Evolutionary conservation across 306 rosid genomes (phyloP), one percentile per base, ranked within the genome.

Genomic region (Glycine soja): DNA sequence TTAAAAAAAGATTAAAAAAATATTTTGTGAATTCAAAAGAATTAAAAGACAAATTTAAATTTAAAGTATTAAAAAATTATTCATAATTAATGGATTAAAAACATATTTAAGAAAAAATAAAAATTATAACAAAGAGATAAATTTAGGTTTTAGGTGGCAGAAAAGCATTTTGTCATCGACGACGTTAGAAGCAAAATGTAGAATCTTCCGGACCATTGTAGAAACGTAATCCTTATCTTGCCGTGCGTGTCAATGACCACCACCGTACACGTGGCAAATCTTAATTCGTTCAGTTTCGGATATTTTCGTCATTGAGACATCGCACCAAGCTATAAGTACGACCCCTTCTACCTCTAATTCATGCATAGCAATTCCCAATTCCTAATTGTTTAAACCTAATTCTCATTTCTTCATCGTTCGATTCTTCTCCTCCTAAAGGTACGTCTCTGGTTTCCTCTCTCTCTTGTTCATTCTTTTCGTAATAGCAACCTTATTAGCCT

Each of bases 141-240:
- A 57, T 18, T 15, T 7, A 57, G 19, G 64, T 19, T 1, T 19
- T 19, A 19, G 24, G 24, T 1, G 36, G 36, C 36, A 59, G 40
- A 4, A 0, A 19, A 59, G 38, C 66, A 59, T 24, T 40, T 1
- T 59, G n/a, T 24, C 0, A 4, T 24, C 0, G 13, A 9, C 3
- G 0, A 19, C 0, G 3, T 3, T 16, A 19, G 45, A 62, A 62
- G 45, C 43, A 11, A 6, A 11, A 62, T 3, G 40, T 8, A 15
- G 72, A 67, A 67, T 67, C 3, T n/a, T 6, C 34, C 30, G 42
- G 51, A 67, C 0, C 8, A 16, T 8, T 65, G 30, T 8, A 43
- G 73, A 42, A 16, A 68, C 72, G 73, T 68, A 68, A 42, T 68
- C 53, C 71, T 42, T 42, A 10, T 43, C 36, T 19, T 68, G 53